Percentiles rank a stretch among this genome's conserved stretches.
phyloP scores from a whole-genome alignment of 345 rosid genomes.

The Arabidopsis thaliana region TAIR10.1 NC_003070.9:7207501-7208000 shows the following conservation, averaged over 20 bases:
- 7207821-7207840: not conserved
- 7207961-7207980: slow-evolving; percentile 27
- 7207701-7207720: slow-evolving; percentile 84
- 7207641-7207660: slow-evolving; percentile 89
- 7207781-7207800: slow-evolving; percentile 70
- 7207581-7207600: slow-evolving; percentile 21
- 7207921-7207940: slow-evolving; percentile 77
- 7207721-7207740: slow-evolving; percentile 93
- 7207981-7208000: slow-evolving; percentile 10
- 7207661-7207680: slow-evolving; percentile 85
- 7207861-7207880: slow-evolving; percentile 87
- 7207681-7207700: slow-evolving; percentile 85
- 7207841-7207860: slow-evolving; percentile 58
- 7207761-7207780: slow-evolving; percentile 84
- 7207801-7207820: slow-evolving; percentile 11
- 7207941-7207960: slow-evolving; percentile 75
- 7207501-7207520: slow-evolving; percentile 66
- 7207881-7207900: slow-evolving; percentile 97
- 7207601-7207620: slow-evolving; percentile 15
- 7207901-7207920: slow-evolving; percentile 88
- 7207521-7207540: slow-evolving; percentile 86
- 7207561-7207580: slow-evolving; percentile 88
- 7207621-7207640: not conserved
- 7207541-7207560: slow-evolving; percentile 93
- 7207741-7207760: slow-evolving; percentile 82